These are phyloP conservation scores for Ramalina intermedia DNA, from an alignment of 495 filamentous ascomycete species.

Conservation along the genomic window DNA sequence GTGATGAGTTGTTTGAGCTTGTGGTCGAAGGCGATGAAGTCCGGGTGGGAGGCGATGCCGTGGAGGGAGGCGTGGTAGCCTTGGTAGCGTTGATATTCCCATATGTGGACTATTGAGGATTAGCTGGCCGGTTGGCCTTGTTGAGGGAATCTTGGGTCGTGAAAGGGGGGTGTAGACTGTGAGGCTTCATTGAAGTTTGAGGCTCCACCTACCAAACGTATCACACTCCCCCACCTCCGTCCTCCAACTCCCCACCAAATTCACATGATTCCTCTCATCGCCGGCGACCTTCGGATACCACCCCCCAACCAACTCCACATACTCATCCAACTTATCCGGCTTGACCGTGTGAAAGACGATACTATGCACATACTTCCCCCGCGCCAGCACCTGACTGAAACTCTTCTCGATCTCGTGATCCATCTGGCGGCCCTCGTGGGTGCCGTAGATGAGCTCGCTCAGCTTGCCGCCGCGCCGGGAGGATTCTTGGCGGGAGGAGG, in stretches of 20 bases:
- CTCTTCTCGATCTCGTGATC: constrained; percentile 89
- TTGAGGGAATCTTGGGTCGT: not conserved
- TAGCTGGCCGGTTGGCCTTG: constrained; percentile 7
- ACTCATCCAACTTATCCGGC: constrained; percentile 90
- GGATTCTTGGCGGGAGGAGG: constrained; percentile 16
- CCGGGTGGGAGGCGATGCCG: constrained; percentile 62
- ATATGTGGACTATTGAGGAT: constrained; percentile 67
- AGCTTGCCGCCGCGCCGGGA: constrained; percentile 35
- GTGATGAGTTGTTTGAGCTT: constrained; percentile 70
- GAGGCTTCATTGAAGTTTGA: not conserved
- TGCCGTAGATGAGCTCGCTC: constrained; percentile 81
- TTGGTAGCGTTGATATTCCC: constrained; percentile 96
- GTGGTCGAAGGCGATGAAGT: constrained; percentile 65
- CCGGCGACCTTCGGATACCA: constrained; percentile 85
- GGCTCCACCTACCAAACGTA: constrained; percentile 65
- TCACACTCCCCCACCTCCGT: constrained; percentile 97
- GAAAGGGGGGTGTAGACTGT: not conserved
- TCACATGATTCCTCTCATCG: constrained; percentile 73
- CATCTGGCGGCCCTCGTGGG: constrained; percentile 80
- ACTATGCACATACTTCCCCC: constrained; percentile 95
- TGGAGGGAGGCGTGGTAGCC: constrained; percentile 89
- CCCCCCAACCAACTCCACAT: constrained; percentile 75
- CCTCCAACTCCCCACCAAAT: constrained; percentile 95
- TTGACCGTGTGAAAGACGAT: constrained; percentile 96
- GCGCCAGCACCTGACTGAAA: constrained; percentile 83